These are phyloP conservation scores for Psilocybe cyanescens DNA, from an alignment of 768 basidiomycete species.

Conservation along the genomic window DNA sequence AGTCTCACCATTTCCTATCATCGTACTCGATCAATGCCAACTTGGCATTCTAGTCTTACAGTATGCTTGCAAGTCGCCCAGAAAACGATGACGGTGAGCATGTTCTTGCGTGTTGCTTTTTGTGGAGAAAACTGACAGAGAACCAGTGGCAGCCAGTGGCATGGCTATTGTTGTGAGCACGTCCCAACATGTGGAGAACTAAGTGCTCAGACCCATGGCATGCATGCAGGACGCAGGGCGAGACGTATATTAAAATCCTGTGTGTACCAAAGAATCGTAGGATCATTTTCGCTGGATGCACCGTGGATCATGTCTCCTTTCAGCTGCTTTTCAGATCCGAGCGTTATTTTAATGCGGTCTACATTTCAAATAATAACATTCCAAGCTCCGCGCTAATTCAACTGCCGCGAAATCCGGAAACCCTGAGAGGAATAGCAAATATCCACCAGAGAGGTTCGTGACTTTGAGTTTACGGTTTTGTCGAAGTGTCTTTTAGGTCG, in stretches of 20 bases:
- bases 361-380: conserved; percentile 21
- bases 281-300: neutral
- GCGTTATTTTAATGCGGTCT: conserved; percentile 19
- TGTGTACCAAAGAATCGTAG: neutral
- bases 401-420: conserved; percentile 19
- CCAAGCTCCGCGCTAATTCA: conserved; percentile 26
- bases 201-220: neutral
- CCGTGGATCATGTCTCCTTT: conserved; percentile 16
- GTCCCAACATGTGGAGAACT: neutral
- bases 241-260: conserved; percentile 17
- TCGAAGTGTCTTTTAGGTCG: conserved; percentile 8
- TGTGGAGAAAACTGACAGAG: neutral
- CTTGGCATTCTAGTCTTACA: conserved; percentile 1
- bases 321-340: conserved; percentile 18
- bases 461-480: conserved; percentile 6
- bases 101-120: neutral
- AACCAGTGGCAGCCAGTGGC: neutral
- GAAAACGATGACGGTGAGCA: conserved; percentile 5
- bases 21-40: neutral
- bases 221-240: conserved; percentile 4
- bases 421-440: conserved; percentile 6
- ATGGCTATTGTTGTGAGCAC: neutral
- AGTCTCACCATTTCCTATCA: neutral
- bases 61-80: neutral
- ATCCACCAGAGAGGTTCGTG: neutral